A percentile compares a stretch with the other conserved stretches of the same genome.
These are phyloP conservation scores for Curvularia spicifera DNA, from an alignment of 2,329 filamentous ascomycete species.

Conservation along the genomic window DNA sequence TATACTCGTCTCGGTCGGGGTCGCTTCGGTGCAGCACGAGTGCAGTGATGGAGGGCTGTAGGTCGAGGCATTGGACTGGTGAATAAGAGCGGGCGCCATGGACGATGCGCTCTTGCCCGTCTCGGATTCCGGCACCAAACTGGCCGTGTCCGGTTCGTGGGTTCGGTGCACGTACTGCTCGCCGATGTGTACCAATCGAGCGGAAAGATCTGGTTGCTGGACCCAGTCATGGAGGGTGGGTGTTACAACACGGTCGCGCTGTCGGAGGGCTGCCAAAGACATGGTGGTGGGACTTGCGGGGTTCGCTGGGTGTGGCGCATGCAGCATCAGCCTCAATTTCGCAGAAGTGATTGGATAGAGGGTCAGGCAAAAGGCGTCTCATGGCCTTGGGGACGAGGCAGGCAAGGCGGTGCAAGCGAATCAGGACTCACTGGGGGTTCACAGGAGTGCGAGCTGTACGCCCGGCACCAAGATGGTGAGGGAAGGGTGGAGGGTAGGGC, in stretches of 20 bases:
- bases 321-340: conserved; percentile 21
- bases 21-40: conserved; percentile 33
- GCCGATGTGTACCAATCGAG: conserved; percentile 35
- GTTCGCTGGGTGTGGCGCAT: conserved; percentile 24
- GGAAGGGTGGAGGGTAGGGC: conserved; percentile 16
- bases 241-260: conserved; percentile 28
- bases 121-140: conserved; percentile 21
- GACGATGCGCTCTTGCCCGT: conserved; percentile 30
- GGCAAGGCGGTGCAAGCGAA: conserved; percentile 12
- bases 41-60: conserved; percentile 33
- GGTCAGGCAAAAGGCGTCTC: background rate
- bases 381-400: conserved; percentile 17
- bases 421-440: conserved; percentile 23
- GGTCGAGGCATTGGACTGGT: conserved; percentile 33
- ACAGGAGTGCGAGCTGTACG: conserved; percentile 10
- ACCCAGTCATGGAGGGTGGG: conserved; percentile 37
- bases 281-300: conserved; percentile 23
- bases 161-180: conserved; percentile 17
- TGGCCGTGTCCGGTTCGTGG: conserved; percentile 17
- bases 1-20: conserved; percentile 37
- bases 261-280: conserved; percentile 31
- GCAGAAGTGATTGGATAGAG: conserved; percentile 12
- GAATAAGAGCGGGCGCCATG: conserved; percentile 43
- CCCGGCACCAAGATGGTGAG: conserved; percentile 8
- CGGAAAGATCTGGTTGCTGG: conserved; percentile 33